Base-by-base conservation (phyloP, 2,329 filamentous ascomycete species). In the Fusarium kyushuense region DNA sequence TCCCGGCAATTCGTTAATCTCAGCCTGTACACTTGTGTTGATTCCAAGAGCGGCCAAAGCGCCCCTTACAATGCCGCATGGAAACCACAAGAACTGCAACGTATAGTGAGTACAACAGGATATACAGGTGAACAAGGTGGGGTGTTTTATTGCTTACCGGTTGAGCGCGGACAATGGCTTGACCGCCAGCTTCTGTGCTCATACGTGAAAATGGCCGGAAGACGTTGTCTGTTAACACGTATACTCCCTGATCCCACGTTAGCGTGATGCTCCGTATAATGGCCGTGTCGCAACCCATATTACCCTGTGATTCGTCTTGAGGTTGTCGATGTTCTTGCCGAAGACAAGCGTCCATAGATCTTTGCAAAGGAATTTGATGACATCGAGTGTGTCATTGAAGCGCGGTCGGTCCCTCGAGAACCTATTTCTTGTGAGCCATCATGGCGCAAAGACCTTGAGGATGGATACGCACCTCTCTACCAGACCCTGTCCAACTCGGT, bases 331-430 rank as follows among this genome's bases (percentile, higher is more conserved):
- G 79, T 98, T 96, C 81, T 99, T 99, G 77, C 92, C 87, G 80
- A 97, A 99, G 17, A 97, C 88, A 21, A 98, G 85, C 33, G 89
- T 94, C 96, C 96, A 99, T 43, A 99, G 85, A 79, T 99, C 96
- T 83, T 99, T 99, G 87, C 96, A 99, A 49, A 99, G 85, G 76
- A 99, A 98, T 79, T 99, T 99, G 78, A 99, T 99, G 49, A 94
- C 92, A 76, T 98, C 96, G 41, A 99, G 88, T 6, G 94, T 94
- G 73, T 97, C 94, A 65, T 91, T 92, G 77, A 97, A 96, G 48
- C 94, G 92, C 40, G 95, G 93, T 52, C 93, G 87, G 77, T 96
- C 92, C 76, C 88, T 86, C 12, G 92, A 93, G 83, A 96, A 94
- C 54, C 92, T 94, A 48, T 23, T 30, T 92, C 58, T 17, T 53